Percentiles rank a stretch among this genome's conserved stretches.
phyloP scores from a whole-genome alignment of 768 basidiomycete genomes.

The Collybiopsis confluens region DNA sequence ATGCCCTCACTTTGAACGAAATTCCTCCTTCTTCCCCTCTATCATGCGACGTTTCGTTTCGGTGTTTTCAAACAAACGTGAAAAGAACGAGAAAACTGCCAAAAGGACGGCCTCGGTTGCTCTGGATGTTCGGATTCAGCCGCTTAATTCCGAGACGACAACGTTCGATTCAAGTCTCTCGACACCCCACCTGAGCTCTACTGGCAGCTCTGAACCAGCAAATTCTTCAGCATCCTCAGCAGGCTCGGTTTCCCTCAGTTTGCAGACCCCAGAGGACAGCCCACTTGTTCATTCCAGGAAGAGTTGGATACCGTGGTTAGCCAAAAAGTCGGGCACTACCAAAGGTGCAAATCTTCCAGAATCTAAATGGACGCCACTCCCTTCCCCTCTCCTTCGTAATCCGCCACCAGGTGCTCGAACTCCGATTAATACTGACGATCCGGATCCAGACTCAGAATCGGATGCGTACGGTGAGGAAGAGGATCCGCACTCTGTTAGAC shows the following conservation, averaged over 20 bases:
- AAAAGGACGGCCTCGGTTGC: conserved; percentile 24
- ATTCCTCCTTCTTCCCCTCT: not conserved
- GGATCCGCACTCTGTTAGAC: conserved; percentile 12
- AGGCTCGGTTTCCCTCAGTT: conserved; percentile 48
- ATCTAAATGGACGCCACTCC: conserved; percentile 28
- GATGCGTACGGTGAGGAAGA: conserved; percentile 18
- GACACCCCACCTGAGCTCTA: conserved; percentile 28
- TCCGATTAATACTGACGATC: conserved; percentile 23
- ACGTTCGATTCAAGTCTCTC: conserved; percentile 11
- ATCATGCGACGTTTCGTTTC: conserved; percentile 64
- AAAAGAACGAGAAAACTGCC: conserved; percentile 26
- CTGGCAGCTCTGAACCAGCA: conserved; percentile 28
- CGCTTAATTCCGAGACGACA: not conserved
- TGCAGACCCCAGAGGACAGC: conserved; percentile 59
- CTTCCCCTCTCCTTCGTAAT: conserved; percentile 16
- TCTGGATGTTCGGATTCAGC: conserved; percentile 1
- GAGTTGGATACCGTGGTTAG: conserved; percentile 57
- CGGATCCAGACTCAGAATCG: conserved; percentile 34
- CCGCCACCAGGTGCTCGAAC: conserved; percentile 15
- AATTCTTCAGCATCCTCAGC: conserved; percentile 61
- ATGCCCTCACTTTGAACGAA: conserved; percentile 2
- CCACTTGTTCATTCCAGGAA: conserved; percentile 30
- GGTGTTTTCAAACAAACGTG: conserved; percentile 44
- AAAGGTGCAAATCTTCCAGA: conserved; percentile 16
- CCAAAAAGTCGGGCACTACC: conserved; percentile 28